Evolutionary conservation across 768 basidiomycete species (phyloP), one percentile per base, ranked within the genome.

Genomic region (Cyathus striatus): DNA sequence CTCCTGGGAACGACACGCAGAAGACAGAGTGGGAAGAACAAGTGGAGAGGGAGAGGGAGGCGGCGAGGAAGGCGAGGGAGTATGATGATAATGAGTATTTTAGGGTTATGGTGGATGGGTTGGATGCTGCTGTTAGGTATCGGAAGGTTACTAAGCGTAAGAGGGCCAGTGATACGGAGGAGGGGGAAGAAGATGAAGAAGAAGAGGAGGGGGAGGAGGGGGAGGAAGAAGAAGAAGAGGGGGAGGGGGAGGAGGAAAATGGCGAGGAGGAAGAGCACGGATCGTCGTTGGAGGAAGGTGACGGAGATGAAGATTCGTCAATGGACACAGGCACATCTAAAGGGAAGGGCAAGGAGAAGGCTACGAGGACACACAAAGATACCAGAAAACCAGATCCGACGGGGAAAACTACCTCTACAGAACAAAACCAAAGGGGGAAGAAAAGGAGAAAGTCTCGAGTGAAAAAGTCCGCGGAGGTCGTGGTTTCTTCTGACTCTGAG

Each of bases 81-180:
- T 30, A n/a, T n/a, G 35, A 18, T 10, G 35, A 36, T 9, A 7
- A 7, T 6, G 35, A 18, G 35, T 9, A 36, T 36, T 7, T 18
- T 9, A 30, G 40, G 23, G 14, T 10, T 9, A n/a, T 14, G 26
- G 26, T 9, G 16, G 13, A 7, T n/a, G 6, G 26, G 26, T 12
- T 9, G 12, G 40, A 41, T 25, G 23, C 27, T 7, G 27, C 7
- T 7, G 38, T 6, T 40, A 6, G 17, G 14, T 9, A 10, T 10
- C 7, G 6, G 23, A 7, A 40, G 41, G 35, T 10, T 18, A 6
- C 20, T 9, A 7, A 9, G 46, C 42, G 38, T 45, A 49, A 25
- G 44, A 41, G 36, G 43, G 43, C 38, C 43, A 36, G 40, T 23
- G 48, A 47, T 14, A 46, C 44, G 14, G 54, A 47, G 37, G 50